A percentile compares a stretch with the other conserved stretches of the same genome.
These are phyloP conservation scores for Tulasnella sp. DNA, from an alignment of 768 basidiomycete species.

Conservation along the genomic window DNA sequence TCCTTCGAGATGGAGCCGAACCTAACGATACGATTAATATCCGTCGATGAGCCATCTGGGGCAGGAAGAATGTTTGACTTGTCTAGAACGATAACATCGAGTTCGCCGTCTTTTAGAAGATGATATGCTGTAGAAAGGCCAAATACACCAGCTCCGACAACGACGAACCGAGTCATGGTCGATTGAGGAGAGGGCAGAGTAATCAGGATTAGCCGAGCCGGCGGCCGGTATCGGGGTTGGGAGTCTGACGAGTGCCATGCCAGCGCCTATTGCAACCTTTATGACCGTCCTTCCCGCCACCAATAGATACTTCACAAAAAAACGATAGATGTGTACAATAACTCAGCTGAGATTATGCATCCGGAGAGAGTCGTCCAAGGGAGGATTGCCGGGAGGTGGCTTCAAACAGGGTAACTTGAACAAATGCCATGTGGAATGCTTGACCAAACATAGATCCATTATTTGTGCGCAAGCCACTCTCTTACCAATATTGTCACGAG, in stretches of 20 bases:
- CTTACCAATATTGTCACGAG: too few species aligned
- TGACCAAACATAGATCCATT: too few species aligned
- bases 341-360: too few species aligned
- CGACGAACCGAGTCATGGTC: slow-evolving; percentile 38
- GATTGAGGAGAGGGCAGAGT: neutral
- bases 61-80: slow-evolving; percentile 63
- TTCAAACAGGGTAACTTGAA: too few species aligned
- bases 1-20: slow-evolving; percentile 5
- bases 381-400: too few species aligned
- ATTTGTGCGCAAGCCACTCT: too few species aligned
- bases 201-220: neutral
- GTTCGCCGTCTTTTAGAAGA: slow-evolving; percentile 43
- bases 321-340: too few species aligned
- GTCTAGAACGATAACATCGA: slow-evolving; percentile 62
- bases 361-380: too few species aligned
- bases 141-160: slow-evolving; percentile 79
- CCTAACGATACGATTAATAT: slow-evolving; percentile 37
- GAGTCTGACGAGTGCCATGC: neutral
- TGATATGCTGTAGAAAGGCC: slow-evolving; percentile 81
- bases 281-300: too few species aligned
- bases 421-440: too few species aligned
- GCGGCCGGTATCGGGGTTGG: neutral
- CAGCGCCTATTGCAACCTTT: too few species aligned
- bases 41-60: slow-evolving; percentile 66
- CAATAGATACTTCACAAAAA: too few species aligned